Conservation (phyloP, 1,284 basidiomycete species). For the Ustilago bromivora region DNA sequence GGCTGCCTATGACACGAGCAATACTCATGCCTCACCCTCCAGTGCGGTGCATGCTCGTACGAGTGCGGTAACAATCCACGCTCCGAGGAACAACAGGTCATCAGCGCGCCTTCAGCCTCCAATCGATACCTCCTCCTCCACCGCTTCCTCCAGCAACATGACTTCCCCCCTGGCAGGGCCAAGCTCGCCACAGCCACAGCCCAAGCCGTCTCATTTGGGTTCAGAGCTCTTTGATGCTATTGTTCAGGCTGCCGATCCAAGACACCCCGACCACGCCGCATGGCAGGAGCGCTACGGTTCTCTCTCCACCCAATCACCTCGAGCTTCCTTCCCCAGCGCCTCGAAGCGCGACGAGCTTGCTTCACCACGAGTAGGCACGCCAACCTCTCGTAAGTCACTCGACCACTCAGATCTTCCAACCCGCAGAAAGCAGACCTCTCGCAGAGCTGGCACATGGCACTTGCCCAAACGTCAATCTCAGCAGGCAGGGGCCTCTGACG, state of each 20-base stretch:
- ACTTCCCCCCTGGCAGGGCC: background rate
- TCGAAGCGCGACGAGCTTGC: slow-evolving; percentile 19
- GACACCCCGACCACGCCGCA: slow-evolving; percentile 41
- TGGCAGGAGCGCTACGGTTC: slow-evolving; percentile 38
- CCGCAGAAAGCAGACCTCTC: slow-evolving; percentile 16
- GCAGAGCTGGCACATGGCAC: slow-evolving; percentile 19
- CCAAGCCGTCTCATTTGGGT: slow-evolving; percentile 22
- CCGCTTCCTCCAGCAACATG: background rate
- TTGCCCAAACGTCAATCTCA: slow-evolving; percentile 8
- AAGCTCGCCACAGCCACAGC: slow-evolving; percentile 12
- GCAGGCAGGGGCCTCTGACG: slow-evolving; percentile 29
- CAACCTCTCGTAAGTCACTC: slow-evolving; percentile 23
- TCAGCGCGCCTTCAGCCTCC: background rate
- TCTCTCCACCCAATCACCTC: slow-evolving; percentile 27
- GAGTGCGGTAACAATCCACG: background rate
- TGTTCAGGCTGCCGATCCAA: slow-evolving; percentile 45
- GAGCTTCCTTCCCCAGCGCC: slow-evolving; percentile 25
- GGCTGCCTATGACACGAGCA: background rate
- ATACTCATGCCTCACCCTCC: background rate
- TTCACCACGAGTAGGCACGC: slow-evolving; percentile 4
- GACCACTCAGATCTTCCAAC: slow-evolving; percentile 21
- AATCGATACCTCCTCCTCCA: background rate
- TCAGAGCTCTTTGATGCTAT: slow-evolving; percentile 47
- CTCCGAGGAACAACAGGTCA: background rate
- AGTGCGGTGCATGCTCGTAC: background rate